Conservation (phyloP, 2,329 filamentous ascomycete genomes). For the Nakataea oryzae region DNA sequence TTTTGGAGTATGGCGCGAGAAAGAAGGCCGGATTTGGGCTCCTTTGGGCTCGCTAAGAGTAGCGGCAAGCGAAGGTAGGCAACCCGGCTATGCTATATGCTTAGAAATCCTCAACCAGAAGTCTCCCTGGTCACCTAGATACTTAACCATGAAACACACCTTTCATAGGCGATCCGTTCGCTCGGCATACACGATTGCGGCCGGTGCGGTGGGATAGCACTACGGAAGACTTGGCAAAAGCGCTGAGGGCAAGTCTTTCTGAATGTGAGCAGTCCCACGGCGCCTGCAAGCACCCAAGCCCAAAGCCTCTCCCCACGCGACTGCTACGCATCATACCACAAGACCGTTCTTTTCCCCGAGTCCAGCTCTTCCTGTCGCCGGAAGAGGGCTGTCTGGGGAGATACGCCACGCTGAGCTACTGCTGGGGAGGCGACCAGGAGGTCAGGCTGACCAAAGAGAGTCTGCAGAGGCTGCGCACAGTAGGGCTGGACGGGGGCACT, state of each 20-base stretch:
- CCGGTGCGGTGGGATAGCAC: background rate
- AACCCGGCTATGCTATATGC: too few species aligned
- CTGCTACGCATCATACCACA: background rate
- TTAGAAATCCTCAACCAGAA: too few species aligned
- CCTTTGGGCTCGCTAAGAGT: too few species aligned
- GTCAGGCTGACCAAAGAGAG: background rate
- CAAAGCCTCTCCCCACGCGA: background rate
- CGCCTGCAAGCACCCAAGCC: background rate
- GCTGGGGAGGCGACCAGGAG: background rate
- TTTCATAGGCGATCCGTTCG: background rate
- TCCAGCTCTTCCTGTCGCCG: background rate
- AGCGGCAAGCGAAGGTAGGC: background rate
- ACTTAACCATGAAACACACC: background rate
- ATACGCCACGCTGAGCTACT: conserved; percentile 2
- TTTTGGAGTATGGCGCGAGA: too few species aligned
- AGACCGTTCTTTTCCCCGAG: background rate
- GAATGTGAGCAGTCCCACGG: too few species aligned
- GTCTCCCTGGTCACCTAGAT: too few species aligned
- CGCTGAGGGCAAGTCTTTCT: too few species aligned
- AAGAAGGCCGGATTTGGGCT: too few species aligned
- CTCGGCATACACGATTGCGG: background rate
- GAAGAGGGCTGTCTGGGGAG: background rate
- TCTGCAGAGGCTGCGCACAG: background rate
- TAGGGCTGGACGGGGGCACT: background rate
- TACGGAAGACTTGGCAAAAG: background rate